Conservation (phyloP, 225 moss, liverwort and hornwort species). For the Bryoerythrophyllum caledonicum region DNA sequence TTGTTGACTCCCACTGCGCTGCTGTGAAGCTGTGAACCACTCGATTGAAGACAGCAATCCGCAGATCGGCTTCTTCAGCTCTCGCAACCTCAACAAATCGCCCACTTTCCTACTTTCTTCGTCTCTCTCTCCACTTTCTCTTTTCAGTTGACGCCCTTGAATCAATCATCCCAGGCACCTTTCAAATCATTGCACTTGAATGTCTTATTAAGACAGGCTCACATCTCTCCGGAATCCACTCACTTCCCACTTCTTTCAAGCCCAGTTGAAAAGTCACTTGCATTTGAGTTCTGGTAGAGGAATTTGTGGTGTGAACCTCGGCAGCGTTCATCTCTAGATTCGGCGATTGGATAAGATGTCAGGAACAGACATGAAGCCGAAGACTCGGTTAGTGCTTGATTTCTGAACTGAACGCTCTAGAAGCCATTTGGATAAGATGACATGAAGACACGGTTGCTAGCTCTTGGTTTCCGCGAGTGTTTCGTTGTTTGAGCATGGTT, state of each 20-base stretch:
- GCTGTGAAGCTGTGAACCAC: constrained; percentile 29
- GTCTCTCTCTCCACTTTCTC: not conserved
- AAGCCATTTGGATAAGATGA: too few relatives aligned
- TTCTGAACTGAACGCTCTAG: not conserved
- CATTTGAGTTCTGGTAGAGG: not conserved
- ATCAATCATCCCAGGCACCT: not conserved
- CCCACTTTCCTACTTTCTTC: constrained; percentile 15
- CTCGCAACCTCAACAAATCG: not conserved
- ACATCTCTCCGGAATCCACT: not conserved
- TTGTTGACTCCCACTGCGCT: constrained; percentile 17
- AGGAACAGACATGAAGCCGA: constrained; percentile 27
- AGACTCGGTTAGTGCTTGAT: constrained; percentile 28
- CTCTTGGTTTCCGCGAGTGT: too few relatives aligned
- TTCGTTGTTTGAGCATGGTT: too few relatives aligned
- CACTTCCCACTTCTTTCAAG: not conserved
- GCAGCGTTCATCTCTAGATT: not conserved
- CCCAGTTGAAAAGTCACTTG: not conserved
- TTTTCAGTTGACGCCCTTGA: too few relatives aligned
- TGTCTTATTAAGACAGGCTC: not conserved
- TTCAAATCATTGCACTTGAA: not conserved
- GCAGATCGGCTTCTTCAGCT: constrained; percentile 6
- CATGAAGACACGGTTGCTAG: too few relatives aligned
- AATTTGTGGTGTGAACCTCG: not conserved
- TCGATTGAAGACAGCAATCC: constrained; percentile 1
- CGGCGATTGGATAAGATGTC: constrained; percentile 30